Evolutionary conservation across 345 rosid species (phyloP).

Genomic region (Eucalyptus marginata): DNA sequence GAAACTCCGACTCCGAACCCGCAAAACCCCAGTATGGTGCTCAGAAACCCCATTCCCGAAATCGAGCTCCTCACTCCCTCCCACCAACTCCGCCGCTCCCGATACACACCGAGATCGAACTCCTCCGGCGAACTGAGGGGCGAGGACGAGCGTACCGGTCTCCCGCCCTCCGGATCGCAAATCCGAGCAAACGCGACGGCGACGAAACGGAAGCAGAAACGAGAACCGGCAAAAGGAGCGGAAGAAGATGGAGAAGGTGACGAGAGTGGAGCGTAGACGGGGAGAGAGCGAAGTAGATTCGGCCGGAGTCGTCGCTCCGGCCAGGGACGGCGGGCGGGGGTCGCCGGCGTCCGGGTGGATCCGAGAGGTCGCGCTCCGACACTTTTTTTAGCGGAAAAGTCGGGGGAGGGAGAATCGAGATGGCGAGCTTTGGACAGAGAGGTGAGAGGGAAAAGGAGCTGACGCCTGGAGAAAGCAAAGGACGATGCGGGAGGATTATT

Average conservation of each 20-base stretch:
- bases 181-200: background rate
- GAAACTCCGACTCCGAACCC: conserved; percentile 90
- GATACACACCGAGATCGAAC: background rate
- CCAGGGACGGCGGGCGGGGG: background rate
- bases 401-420: background rate
- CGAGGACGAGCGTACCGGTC: background rate
- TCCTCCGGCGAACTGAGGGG: background rate
- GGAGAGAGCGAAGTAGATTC: background rate
- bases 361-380: background rate
- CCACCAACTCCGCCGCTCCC: background rate
- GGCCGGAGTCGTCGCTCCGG: background rate
- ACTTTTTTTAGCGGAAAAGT: background rate
- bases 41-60: conserved; percentile 55
- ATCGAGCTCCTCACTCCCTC: background rate
- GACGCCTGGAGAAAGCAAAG: background rate
- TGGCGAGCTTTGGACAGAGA: background rate
- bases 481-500: background rate
- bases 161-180: background rate
- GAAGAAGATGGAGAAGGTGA: background rate
- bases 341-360: background rate
- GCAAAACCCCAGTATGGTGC: conserved; percentile 58
- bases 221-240: background rate
- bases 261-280: background rate
- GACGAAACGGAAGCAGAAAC: background rate
- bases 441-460: background rate